A percentile compares a stretch with the other conserved stretches of the same genome.
phyloP scores from a whole-genome alignment of 75 land plant genomes.

The Pseudotsuga menziesii region DNA sequence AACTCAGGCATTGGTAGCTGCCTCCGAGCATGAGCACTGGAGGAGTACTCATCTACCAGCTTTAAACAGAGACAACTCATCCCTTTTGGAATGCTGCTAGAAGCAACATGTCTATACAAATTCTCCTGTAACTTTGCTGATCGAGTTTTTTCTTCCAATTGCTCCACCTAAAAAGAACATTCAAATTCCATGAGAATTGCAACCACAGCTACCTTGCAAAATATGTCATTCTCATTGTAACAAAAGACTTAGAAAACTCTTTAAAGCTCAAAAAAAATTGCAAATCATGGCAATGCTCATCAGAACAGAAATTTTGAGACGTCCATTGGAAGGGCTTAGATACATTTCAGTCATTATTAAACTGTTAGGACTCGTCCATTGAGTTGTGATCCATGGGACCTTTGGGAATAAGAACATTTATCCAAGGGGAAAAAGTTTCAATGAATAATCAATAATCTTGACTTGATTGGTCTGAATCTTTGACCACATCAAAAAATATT shows the following conservation, averaged over 20 bases:
- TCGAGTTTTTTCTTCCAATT: conserved; percentile 7
- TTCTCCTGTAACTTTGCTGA: conserved; percentile 45
- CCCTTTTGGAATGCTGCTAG: conserved; percentile 45
- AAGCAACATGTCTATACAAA: conserved; percentile 37
- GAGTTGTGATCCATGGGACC: not conserved
- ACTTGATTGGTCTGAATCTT: not conserved
- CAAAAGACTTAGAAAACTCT: not conserved
- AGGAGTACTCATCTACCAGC: conserved; percentile 42
- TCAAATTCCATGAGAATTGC: not conserved
- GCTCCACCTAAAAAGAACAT: conserved; percentile 1
- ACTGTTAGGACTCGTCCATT: not conserved
- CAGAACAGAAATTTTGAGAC: not conserved
- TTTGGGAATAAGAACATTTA: not conserved
- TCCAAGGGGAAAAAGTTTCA: not conserved
- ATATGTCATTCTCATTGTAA: not conserved
- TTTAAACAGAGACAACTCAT: conserved; percentile 38
- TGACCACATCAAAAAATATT: not conserved
- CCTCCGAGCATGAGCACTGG: conserved; percentile 31
- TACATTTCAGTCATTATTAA: not conserved
- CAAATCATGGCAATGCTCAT: not conserved
- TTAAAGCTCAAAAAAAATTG: not conserved
- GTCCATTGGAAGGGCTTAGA: not conserved
- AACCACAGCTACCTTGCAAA: not conserved
- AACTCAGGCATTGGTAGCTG: conserved; percentile 27
- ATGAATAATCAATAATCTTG: not conserved